Evolutionary conservation across 2,329 filamentous ascomycete genomes (phyloP).

Genomic region (Talaromyces sp.): DNA sequence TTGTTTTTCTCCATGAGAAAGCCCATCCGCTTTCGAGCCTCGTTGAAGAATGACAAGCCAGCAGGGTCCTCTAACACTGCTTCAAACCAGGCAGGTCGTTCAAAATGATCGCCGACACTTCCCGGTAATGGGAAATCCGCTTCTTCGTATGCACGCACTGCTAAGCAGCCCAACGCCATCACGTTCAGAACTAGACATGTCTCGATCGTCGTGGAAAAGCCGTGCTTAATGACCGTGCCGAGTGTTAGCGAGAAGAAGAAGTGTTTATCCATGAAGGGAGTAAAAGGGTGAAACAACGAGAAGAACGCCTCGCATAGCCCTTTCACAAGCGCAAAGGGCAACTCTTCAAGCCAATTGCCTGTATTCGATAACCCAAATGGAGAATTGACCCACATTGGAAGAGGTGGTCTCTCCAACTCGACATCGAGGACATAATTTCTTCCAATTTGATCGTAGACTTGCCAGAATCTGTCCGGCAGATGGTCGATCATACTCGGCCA

Average conservation of each 20-base stretch:
- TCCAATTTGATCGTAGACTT: conserved; percentile 37
- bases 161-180: conserved; percentile 51
- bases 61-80: conserved; percentile 41
- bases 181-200: conserved; percentile 51
- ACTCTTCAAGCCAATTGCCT: conserved; percentile 44
- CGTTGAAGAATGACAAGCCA: conserved; percentile 53
- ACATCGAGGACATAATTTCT: conserved; percentile 50
- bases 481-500: conserved; percentile 48
- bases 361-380: conserved; percentile 35
- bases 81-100: conserved; percentile 37
- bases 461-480: conserved; percentile 42
- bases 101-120: conserved; percentile 32
- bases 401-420: conserved; percentile 45
- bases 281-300: conserved; percentile 52
- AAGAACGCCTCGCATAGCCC: conserved; percentile 54
- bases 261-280: conserved; percentile 51
- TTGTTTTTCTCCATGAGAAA: conserved; percentile 51
- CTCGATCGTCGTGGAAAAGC: conserved; percentile 52
- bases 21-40: conserved; percentile 51
- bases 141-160: conserved; percentile 49
- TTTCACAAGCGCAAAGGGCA: conserved; percentile 49
- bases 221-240: conserved; percentile 46
- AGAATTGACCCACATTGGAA: conserved; percentile 39
- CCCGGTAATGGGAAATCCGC: conserved; percentile 46
- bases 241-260: conserved; percentile 52